Conservation (phyloP, 805 yeast species). For the Lipomyces sp. region DNA sequence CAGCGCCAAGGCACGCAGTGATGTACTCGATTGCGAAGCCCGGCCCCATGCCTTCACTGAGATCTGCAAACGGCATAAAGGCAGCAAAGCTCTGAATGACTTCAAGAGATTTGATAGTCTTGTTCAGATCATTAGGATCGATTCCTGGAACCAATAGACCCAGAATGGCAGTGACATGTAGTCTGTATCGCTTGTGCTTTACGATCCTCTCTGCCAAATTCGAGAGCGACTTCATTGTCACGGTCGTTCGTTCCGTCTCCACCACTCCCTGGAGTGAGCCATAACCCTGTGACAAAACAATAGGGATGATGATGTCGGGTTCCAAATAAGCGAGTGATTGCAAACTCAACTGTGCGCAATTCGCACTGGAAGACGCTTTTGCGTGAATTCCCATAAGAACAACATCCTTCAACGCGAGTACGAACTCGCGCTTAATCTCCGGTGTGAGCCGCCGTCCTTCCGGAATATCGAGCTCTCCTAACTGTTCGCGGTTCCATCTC, state of each 20-base stretch:
- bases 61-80: constrained; percentile 67
- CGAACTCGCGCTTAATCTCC: constrained; percentile 45
- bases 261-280: constrained; percentile 43
- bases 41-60: constrained; percentile 44
- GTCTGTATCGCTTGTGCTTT: constrained; percentile 57
- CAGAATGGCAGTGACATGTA: constrained; percentile 74
- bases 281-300: constrained; percentile 58
- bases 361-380: constrained; percentile 55
- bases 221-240: constrained; percentile 66
- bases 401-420: constrained; percentile 52
- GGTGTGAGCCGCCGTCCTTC: constrained; percentile 35
- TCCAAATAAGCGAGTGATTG: constrained; percentile 62
- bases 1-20: constrained; percentile 55
- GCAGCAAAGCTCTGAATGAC: constrained; percentile 67
- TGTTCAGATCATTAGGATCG: constrained; percentile 78
- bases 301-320: constrained; percentile 46
- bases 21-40: constrained; percentile 54
- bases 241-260: constrained; percentile 69
- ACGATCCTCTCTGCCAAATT: constrained; percentile 67
- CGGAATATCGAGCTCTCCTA: constrained; percentile 35
- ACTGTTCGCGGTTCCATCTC: constrained; percentile 40
- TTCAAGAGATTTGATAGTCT: constrained; percentile 66
- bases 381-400: constrained; percentile 74
- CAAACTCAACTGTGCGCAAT: constrained; percentile 57
- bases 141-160: constrained; percentile 73